Evolutionary conservation across 2,329 filamentous ascomycete genomes (phyloP).

Genomic region (Apiospora pterosperma): DNA sequence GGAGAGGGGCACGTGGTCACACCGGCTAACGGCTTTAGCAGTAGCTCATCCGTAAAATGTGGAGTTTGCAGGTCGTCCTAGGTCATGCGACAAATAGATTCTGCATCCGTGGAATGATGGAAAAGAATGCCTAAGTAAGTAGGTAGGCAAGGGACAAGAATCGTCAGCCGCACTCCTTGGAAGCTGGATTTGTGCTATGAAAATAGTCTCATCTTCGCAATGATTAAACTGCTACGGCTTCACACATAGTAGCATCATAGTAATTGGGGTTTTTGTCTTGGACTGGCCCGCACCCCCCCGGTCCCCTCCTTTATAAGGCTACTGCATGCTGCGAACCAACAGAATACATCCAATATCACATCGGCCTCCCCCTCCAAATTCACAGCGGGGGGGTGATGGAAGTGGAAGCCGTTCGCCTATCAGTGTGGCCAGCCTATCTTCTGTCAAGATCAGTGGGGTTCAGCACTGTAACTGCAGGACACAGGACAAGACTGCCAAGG

Average conservation of each 20-base stretch:
- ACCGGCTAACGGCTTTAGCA: neutral
- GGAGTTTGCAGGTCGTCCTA: conserved; percentile 1
- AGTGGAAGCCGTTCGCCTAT: neutral
- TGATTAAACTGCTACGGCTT: neutral
- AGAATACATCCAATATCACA: neutral
- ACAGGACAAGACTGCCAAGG: neutral
- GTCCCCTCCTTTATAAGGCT: neutral
- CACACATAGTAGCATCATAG: neutral
- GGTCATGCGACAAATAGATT: conserved; percentile 2
- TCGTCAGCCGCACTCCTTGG: neutral
- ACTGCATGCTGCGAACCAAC: neutral
- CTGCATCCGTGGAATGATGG: neutral
- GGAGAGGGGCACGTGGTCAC: conserved; percentile 1
- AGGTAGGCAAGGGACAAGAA: neutral
- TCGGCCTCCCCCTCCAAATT: neutral
- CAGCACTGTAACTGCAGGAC: neutral
- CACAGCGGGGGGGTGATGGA: neutral
- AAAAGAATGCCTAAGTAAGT: neutral
- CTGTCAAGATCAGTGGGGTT: neutral
- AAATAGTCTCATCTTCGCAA: neutral
- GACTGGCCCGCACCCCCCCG: no score
- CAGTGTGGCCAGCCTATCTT: neutral
- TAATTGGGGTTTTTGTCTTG: neutral
- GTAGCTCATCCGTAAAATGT: neutral
- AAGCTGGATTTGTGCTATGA: neutral